Conservation (phyloP, 2,329 filamentous ascomycete species). For the Emericellopsis cladophorae region DNA sequence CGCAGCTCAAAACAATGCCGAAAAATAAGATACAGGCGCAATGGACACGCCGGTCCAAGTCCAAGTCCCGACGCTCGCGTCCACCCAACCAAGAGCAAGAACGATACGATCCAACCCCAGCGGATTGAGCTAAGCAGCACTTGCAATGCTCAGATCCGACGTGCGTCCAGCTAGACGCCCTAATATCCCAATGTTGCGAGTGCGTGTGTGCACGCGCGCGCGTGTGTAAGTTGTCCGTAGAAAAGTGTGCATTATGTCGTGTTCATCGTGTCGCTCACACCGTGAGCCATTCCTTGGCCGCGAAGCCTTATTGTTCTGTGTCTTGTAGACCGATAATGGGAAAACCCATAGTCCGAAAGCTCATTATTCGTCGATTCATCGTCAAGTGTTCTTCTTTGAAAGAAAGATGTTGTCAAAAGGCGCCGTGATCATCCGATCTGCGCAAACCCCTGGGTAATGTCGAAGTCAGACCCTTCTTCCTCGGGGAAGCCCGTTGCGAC, state of each 20-base stretch:
- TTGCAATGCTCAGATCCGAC: background rate
- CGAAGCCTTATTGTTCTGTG: no score
- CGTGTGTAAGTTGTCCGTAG: no score
- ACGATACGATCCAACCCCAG: background rate
- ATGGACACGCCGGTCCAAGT: no score
- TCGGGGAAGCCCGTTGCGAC: background rate
- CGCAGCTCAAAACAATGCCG: no score
- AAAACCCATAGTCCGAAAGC: background rate
- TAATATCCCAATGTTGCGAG: background rate
- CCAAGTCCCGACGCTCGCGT: no score
- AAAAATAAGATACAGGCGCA: no score
- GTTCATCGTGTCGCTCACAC: no score
- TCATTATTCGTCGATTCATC: slow-evolving; percentile 6
- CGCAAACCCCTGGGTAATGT: slow-evolving; percentile 64
- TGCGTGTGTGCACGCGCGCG: no score
- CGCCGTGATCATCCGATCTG: slow-evolving; percentile 48
- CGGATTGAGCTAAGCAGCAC: background rate
- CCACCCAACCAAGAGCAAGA: background rate
- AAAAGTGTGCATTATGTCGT: no score
- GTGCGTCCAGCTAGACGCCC: background rate
- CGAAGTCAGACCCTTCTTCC: slow-evolving; percentile 25
- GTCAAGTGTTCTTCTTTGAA: no score
- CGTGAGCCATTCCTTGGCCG: no score
- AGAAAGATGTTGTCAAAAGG: background rate
- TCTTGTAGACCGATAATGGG: no score